A percentile compares a stretch with the other conserved stretches of the same genome.
These are phyloP conservation scores for Melocanna baccifera DNA, from an alignment of 176 grass and related monocot genomes.

Conservation along the genomic window DNA sequence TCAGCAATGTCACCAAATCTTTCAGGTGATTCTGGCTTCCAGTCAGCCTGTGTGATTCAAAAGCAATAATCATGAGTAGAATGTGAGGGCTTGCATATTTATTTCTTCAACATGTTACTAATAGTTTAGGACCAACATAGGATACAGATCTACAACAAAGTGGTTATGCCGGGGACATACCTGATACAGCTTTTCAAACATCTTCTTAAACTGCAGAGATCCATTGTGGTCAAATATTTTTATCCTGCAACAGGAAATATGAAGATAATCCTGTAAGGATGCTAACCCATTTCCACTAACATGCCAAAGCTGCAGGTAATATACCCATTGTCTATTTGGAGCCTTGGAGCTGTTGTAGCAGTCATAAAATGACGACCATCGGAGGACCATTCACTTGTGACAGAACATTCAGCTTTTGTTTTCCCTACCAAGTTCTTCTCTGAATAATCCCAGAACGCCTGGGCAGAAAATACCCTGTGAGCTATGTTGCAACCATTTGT, in stretches of 20 bases:
- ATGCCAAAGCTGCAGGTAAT: conserved; percentile 22
- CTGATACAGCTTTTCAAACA: conserved; percentile 93
- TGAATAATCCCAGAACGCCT: conserved; percentile 92
- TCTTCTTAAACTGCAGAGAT: conserved; percentile 83
- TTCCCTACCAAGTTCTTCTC: conserved; percentile 76
- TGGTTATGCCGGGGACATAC: conserved; percentile 26
- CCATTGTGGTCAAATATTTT: conserved; percentile 87
- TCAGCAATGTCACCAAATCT: conserved; percentile 78
- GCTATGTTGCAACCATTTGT: conserved; percentile 15
- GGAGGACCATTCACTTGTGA: conserved; percentile 93
- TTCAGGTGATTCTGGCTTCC: conserved; percentile 89
- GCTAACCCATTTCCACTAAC: conserved; percentile 18
- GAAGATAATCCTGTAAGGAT: conserved; percentile 12
- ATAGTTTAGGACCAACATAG: not conserved
- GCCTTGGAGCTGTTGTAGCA: conserved; percentile 89
- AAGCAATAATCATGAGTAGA: conserved; percentile 1
- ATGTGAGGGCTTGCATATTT: not conserved
- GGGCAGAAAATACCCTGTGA: conserved; percentile 22
- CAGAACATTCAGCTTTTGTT: conserved; percentile 95
- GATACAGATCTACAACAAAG: not conserved
- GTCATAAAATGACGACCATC: conserved; percentile 92
- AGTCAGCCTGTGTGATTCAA: conserved; percentile 60
- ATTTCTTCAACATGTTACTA: not conserved
- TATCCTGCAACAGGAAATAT: conserved; percentile 51
- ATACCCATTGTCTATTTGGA: conserved; percentile 94